Evolutionary conservation across 495 filamentous ascomycete genomes (phyloP).

Genomic region (Pseudevernia furfuracea): DNA sequence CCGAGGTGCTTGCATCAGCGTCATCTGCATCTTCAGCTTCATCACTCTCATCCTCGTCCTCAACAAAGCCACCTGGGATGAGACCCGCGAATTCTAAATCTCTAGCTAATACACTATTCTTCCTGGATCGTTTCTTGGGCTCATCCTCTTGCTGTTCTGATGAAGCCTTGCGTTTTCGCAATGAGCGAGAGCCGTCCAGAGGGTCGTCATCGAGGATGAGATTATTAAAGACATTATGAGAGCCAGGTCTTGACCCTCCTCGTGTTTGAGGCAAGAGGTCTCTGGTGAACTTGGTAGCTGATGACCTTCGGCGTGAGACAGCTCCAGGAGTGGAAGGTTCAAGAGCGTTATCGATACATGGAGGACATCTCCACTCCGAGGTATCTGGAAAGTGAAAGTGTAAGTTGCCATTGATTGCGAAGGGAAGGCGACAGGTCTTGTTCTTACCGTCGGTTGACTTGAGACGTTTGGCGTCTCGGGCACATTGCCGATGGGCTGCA

Average conservation of each 20-base stretch:
- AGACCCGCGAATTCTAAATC: slow-evolving; percentile 18
- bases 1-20: slow-evolving; percentile 21
- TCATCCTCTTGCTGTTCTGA: slow-evolving; percentile 46
- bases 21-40: slow-evolving; percentile 27
- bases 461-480: slow-evolving; percentile 67
- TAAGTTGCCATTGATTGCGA: slow-evolving; percentile 2
- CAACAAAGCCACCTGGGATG: slow-evolving; percentile 9
- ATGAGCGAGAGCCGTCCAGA: slow-evolving; percentile 74
- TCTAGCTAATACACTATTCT: slow-evolving; percentile 17
- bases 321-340: slow-evolving; percentile 41
- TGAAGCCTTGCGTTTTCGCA: slow-evolving; percentile 77
- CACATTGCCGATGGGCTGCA: slow-evolving; percentile 89
- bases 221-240: slow-evolving; percentile 75
- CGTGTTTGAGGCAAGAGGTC: slow-evolving; percentile 71
- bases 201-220: slow-evolving; percentile 72
- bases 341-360: slow-evolving; percentile 61
- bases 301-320: slow-evolving; percentile 36
- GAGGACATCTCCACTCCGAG: slow-evolving; percentile 70
- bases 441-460: slow-evolving; percentile 57
- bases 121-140: slow-evolving; percentile 40
- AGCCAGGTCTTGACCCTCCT: slow-evolving; percentile 62
- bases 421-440: slow-evolving; percentile 15
- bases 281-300: slow-evolving; percentile 51
- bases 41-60: slow-evolving; percentile 19
- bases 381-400: slow-evolving; percentile 37